These are phyloP conservation scores for Talaromyces sp. DNA, from an alignment of 2,329 filamentous ascomycete genomes.

Conservation along the genomic window DNA sequence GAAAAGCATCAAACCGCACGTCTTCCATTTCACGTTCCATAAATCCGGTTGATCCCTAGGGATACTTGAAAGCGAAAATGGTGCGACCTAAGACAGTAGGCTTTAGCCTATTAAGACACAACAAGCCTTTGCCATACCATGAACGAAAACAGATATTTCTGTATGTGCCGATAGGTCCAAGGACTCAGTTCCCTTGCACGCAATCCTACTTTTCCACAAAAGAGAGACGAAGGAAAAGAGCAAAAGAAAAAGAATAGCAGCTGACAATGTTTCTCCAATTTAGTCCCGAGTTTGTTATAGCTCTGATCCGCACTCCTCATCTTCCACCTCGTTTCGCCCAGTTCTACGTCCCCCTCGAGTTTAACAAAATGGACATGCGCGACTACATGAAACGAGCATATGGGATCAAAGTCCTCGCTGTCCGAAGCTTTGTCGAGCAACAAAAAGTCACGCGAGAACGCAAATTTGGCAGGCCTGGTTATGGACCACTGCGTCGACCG, in stretches of 20 bases:
- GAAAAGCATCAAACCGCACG: background rate
- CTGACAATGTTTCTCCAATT: background rate
- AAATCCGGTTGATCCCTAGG: background rate
- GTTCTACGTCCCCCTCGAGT: slow-evolving; percentile 84
- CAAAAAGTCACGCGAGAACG: slow-evolving; percentile 52
- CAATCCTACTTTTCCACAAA: background rate
- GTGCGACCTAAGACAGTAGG: background rate
- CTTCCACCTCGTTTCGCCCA: slow-evolving; percentile 76
- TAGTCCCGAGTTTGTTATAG: slow-evolving; percentile 78
- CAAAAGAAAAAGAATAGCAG: background rate
- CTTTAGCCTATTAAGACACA: background rate
- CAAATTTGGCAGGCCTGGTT: slow-evolving; percentile 33
- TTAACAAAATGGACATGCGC: slow-evolving; percentile 94
- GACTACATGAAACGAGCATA: slow-evolving; percentile 92
- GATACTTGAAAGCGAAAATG: background rate
- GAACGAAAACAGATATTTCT: slow-evolving; percentile 49
- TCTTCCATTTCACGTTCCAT: background rate
- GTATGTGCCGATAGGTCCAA: slow-evolving; percentile 40
- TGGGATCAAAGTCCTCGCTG: slow-evolving; percentile 63
- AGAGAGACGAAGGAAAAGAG: background rate
- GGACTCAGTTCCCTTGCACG: background rate
- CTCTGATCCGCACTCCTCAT: slow-evolving; percentile 68
- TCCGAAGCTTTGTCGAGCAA: slow-evolving; percentile 77
- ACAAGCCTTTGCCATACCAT: slow-evolving; percentile 20
- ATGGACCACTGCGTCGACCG: slow-evolving; percentile 64